Evolutionary conservation across 306 rosid genomes (phyloP), one percentile per base, ranked within the genome.

Genomic region (Crataegus laevigata): DNA sequence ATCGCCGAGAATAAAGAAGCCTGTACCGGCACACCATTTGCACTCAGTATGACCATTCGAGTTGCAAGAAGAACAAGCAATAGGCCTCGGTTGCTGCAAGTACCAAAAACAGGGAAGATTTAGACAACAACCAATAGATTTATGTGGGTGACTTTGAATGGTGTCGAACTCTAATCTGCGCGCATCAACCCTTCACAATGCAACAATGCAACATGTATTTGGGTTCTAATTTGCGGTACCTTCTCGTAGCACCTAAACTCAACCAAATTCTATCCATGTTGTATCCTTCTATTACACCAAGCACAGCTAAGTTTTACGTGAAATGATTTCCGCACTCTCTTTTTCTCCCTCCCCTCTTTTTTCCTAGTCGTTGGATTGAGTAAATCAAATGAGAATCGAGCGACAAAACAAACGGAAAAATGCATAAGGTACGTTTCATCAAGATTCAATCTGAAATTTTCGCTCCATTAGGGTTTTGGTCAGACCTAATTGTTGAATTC

Each of bases 1-100:
- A 78, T 92, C 96, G 3, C 99, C 99, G 38, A 96, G 85, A 80
- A 92, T 86, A 65, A 96, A 92, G 76, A 96, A 96, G 47, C 98
- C 99, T 3, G 98, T 96, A 43, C 96, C 98, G 14, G 85, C 80
- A 55, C 99, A 96, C 99, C 99, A 96, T 90, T 87, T 81, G 79
- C 97, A 94, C 68, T 94, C 98, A 17, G 86, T 79, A 79, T 85
- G 87, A 59, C 98, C 96, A 47, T 88, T 88, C 22, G 96, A 87
- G 78, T 86, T 70, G 89, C 98, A 91, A 52, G 98, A 88, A 19
- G 96, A 82, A 79, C 98, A 94, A 76, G 42, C 86, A 60, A 94
- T 80, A 60, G 98, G 98, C 80, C 77, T 88, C 34, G 98, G 98
- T 94, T 94, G 97, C 98, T 94, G 87, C 40, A 83, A 69, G 73